Evolutionary conservation across 495 filamentous ascomycete species (phyloP), one percentile per base, ranked within the genome.

Genomic region (Xylaria grammica): DNA sequence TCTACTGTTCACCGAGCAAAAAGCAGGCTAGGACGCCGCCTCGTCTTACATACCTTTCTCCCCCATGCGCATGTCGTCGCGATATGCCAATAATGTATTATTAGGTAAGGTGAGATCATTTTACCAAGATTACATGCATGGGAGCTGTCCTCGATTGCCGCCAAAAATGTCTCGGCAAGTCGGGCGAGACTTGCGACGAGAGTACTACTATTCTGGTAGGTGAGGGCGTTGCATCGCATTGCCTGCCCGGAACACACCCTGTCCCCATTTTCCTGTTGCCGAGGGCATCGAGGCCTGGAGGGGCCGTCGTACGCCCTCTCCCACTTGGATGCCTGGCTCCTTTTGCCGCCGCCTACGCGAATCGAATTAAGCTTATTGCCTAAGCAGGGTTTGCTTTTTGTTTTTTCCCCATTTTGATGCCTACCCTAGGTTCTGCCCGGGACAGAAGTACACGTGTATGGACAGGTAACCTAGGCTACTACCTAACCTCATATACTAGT

Each of bases 191-290:
- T 34, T 53, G 29, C 27, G 20, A 17, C 4, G 7, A 30, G 30
- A 24, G 51, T 56, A 34, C 17, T 58, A 26, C 42, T 59, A 48
- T 60, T 36, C 44, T 38, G 17, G 44, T 45, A 42, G 40, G 8
- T 10, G 17, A n/a, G 2, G 11, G 58, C 45, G 45, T 51, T 60
- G 30, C 58, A 60, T 60, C 40, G 58, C 58, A 60, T 60, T 60
- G 58, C 58, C 58, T 60, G 58, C 58, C 44, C 58, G 19, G 44
- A 60, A 40, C 29, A 51, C 7, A 22, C n/a, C 29, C 11, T 2
- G 15, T 34, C 44, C 45, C 45, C 44, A 49, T 32, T 26, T 34
- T 26, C 38, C 42, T 49, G 57, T 20, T 60, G 58, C 58, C 58
- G 44, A 26, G 44, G 30, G 58, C 58, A 60, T 60, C 45, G 45